Evolutionary conservation across 2,329 filamentous ascomycete species (phyloP), one percentile per base, ranked within the genome.

Genomic region (Cordyceps farinosa): DNA sequence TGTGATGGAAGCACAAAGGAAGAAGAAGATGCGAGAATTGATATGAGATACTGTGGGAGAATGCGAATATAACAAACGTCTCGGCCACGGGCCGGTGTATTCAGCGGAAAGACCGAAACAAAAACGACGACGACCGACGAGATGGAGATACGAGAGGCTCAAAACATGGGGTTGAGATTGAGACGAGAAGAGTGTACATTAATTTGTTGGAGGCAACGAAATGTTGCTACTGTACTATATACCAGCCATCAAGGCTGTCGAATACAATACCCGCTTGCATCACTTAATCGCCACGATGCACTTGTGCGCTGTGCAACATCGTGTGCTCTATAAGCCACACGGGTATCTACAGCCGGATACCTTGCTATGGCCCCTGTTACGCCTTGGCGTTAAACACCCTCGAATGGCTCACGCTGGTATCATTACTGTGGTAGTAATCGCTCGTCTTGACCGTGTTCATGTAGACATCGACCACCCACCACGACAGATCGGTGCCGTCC

Each of bases 151-250:
- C 15, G 9, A 29, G 27, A 34, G 27, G 7, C 44, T 6, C 36
- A 42, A 42, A 27, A 15, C 9, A 59, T 22, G 22, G 22, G 22
- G 22, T 22, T 22, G 4, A 11, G 17, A 45, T 42, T 1, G 9
- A 53, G 29, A 44, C 27, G 36, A 36, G 29, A 53, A 54, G 32
- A 48, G 48, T 61, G 51, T 61, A 61, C 59, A 55, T 55, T 55
- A 55, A 42, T 8, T 34, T 44, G 10, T 61, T 29, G 22, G 15
- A 13, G 27, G 32, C 59, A 40, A 50, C 11, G 29, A 11, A 29
- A 54, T 48, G 7, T 51, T 53, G 48, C 58, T 32, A n/a, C 50
- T 61, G 59, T 61, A 61, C 32, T 27, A 61, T 61, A 54, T n/a
- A 55, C n/a, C 27, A 27, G 22, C 27, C 32, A 15, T 11, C 17